Base-by-base conservation (phyloP, 768 basidiomycete genomes). In the Flagelloscypha sp. region DNA sequence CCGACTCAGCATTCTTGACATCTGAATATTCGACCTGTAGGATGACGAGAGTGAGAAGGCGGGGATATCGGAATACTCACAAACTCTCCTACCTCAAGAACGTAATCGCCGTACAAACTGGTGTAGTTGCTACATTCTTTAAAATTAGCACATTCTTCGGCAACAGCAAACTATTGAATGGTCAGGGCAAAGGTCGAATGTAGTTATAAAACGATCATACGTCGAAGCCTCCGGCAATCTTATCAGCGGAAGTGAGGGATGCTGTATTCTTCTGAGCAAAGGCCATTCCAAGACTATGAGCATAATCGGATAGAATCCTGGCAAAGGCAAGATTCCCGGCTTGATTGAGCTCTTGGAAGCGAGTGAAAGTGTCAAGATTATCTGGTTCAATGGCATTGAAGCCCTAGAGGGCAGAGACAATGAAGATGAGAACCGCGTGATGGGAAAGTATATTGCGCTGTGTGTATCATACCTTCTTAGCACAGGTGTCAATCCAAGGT, bases 231-330 rank as follows among this genome's bases (percentile, higher is more conserved):
- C 12, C 27, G 9, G 24, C 18, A n/a, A 17, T 4, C 27, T 31
- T 37, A 2, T 17, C 36, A 9, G 31, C 25, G 22, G 5, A 11
- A 18, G n/a, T 27, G 16, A 35, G 11, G 6, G 10, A 17, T n/a
- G 33, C 38, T 10, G 38, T 40, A 24, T 40, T 40, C 23, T 40
- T 40, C 38, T 40, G 38, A 8, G 31, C 38, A 15, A 34, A 12
- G 7, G 24, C 21, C 8, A 40, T 23, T 8, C 30, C 30, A 5
- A 10, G 10, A 27, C 6, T 6, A 24, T 40, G 38, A 12, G 38
- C 38, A 20, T 40, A 21, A 33, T 40, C 38, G n/a, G 33, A 13
- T 13, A 40, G 22, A 10, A 40, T 6, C n/a, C 17, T 34, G 8
- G 38, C 38, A 19, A 33, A 27, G 12, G 38, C 38, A 33, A 40